These are phyloP conservation scores for Mucor velutinosus DNA, from an alignment of 371 early-diverging fungal genomes.

Conservation along the genomic window DNA sequence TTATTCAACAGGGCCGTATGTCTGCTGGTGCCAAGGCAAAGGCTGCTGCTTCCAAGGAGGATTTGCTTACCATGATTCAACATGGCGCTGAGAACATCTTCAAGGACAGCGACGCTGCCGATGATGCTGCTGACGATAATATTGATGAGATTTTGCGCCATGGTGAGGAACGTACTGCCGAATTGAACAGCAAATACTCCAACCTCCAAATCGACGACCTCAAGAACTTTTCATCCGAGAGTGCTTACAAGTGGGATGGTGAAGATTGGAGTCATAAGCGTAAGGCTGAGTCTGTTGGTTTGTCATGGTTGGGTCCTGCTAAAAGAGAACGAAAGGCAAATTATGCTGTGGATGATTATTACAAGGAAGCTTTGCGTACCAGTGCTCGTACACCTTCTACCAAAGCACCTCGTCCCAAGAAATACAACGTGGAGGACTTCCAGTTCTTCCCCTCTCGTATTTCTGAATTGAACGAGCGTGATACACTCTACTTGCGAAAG, in stretches of 20 bases:
- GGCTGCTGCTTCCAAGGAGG: conserved; percentile 69
- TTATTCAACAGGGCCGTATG: conserved; percentile 94
- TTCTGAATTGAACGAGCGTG: conserved; percentile 81
- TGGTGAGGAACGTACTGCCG: conserved; percentile 91
- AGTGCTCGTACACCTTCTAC: conserved; percentile 53
- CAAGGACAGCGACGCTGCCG: conserved; percentile 60
- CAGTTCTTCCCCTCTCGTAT: conserved; percentile 93
- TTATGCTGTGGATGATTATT: conserved; percentile 89
- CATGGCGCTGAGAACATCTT: conserved; percentile 95
- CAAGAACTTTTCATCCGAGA: conserved; percentile 79
- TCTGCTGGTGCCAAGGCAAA: conserved; percentile 14
- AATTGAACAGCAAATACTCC: conserved; percentile 86
- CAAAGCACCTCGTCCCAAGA: conserved; percentile 69
- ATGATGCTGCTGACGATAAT: conserved; percentile 63
- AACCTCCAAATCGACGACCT: conserved; percentile 90
- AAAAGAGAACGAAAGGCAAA: conserved; percentile 89
- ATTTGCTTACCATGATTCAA: conserved; percentile 94
- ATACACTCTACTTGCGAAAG: conserved; percentile 67
- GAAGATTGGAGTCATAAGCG: conserved; percentile 84
- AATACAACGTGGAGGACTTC: conserved; percentile 73
- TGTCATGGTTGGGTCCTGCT: conserved; percentile 84
- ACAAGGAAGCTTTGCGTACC: conserved; percentile 75
- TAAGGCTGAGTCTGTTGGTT: conserved; percentile 53
- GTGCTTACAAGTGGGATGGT: conserved; percentile 95
- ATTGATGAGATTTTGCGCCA: conserved; percentile 89